These are phyloP conservation scores for Gardenia jasminoides DNA, from an alignment of 257 asterid genomes.

Conservation along the genomic window DNA sequence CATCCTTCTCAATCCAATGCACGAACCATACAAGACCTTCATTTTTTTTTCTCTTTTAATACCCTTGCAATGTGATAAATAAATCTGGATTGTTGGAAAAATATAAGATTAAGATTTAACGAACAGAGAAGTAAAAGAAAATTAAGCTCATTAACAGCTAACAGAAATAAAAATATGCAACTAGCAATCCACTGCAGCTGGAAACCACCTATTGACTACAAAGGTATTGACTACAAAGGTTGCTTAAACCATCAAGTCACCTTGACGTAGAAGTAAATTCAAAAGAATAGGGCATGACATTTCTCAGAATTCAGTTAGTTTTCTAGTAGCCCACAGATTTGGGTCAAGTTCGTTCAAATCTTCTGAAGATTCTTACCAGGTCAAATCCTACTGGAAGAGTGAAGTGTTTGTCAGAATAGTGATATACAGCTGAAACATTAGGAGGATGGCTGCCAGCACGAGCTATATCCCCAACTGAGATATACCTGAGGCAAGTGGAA, in stretches of 20 bases:
- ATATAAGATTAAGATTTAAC: neutral
- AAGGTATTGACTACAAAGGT: too few relatives aligned
- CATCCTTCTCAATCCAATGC: neutral
- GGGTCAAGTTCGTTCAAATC: neutral
- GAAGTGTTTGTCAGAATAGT: slow-evolving; percentile 51
- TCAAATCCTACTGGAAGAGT: slow-evolving; percentile 78
- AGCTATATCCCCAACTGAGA: slow-evolving; percentile 84
- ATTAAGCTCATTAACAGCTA: slow-evolving; percentile 6
- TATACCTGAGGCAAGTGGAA: slow-evolving; percentile 47
- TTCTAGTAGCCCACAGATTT: neutral
- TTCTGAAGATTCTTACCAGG: slow-evolving; percentile 52
- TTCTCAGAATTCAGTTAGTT: neutral
- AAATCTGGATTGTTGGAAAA: neutral
- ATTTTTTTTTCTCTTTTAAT: too few relatives aligned
- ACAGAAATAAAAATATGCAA: slow-evolving; percentile 1
- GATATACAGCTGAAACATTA: slow-evolving; percentile 75
- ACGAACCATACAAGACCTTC: neutral
- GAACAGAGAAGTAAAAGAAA: neutral
- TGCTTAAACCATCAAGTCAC: neutral
- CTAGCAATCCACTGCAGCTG: neutral
- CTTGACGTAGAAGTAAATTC: neutral
- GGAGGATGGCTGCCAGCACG: slow-evolving; percentile 88
- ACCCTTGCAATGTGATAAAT: neutral
- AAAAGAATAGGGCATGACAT: neutral
- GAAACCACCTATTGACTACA: neutral